A percentile compares a stretch with the other conserved stretches of the same genome.
Conservation (phyloP, 2,329 filamentous ascomycete species). For the Aspergillus udagawae region DNA sequence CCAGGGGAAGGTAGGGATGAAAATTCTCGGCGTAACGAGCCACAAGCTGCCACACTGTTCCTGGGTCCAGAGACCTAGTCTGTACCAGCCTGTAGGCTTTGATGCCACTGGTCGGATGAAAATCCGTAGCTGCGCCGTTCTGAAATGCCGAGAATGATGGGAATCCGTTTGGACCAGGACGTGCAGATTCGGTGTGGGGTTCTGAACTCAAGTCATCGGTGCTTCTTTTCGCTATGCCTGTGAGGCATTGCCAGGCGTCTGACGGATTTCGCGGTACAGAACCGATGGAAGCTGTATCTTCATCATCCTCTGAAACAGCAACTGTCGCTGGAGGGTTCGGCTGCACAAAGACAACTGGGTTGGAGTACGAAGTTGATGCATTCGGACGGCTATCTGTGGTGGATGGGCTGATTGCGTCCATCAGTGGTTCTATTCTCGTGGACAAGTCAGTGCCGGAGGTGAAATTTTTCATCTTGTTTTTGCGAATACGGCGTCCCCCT, state of each 20-base stretch:
- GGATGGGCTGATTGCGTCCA: conserved; percentile 21
- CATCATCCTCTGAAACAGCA: conserved; percentile 30
- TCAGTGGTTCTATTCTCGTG: conserved; percentile 24
- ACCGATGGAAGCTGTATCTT: conserved; percentile 39
- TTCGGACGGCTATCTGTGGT: conserved; percentile 24
- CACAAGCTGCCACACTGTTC: conserved; percentile 51
- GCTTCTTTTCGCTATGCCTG: conserved; percentile 41
- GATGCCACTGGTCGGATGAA: conserved; percentile 31
- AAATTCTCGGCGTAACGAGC: conserved; percentile 61
- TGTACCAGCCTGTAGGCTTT: conserved; percentile 42
- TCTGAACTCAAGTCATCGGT: conserved; percentile 21
- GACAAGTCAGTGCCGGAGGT: conserved; percentile 23
- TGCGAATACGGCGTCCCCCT: conserved; percentile 55
- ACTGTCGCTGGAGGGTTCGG: conserved; percentile 28
- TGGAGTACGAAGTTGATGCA: conserved; percentile 27
- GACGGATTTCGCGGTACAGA: conserved; percentile 45
- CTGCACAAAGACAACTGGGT: conserved; percentile 31
- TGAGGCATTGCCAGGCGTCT: conserved; percentile 47
- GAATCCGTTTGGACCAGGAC: conserved; percentile 20
- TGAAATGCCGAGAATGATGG: conserved; percentile 24
- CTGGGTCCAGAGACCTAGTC: conserved; percentile 43
- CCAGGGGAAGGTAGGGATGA: conserved; percentile 67
- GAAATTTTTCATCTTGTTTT: conserved; percentile 43
- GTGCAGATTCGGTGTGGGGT: conserved; percentile 18
- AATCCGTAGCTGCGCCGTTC: conserved; percentile 23